Evolutionary conservation across 352 stramenopile genomes (phyloP).

Genomic region (Globisporangium yorkense): DNA sequence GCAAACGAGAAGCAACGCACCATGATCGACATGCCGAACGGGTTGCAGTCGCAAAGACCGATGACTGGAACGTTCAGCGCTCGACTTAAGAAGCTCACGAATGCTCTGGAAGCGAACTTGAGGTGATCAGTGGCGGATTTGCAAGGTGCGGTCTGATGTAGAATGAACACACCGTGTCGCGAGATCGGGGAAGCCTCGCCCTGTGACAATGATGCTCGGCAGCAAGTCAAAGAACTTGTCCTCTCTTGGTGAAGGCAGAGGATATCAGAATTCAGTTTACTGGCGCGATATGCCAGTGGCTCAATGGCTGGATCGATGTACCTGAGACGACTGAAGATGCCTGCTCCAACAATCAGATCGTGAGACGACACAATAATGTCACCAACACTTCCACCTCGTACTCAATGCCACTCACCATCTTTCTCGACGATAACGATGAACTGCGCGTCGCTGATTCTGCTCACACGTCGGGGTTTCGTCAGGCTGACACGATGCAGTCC

Average conservation of each 20-base stretch:
- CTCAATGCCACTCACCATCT: constrained; percentile 62
- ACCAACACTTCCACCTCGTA: neutral
- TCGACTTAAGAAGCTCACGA: constrained; percentile 77
- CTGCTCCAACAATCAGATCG: constrained; percentile 26
- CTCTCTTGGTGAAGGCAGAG: constrained; percentile 33
- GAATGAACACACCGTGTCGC: constrained; percentile 58
- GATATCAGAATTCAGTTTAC: constrained; percentile 1
- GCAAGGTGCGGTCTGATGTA: too few species aligned
- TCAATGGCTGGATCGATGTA: constrained; percentile 1
- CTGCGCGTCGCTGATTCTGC: constrained; percentile 61
- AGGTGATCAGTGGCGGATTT: neutral
- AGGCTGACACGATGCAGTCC: neutral
- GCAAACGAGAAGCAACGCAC: constrained; percentile 17
- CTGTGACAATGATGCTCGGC: constrained; percentile 91
- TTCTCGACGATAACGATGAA: constrained; percentile 95
- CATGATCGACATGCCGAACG: constrained; percentile 92
- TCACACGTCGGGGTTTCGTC: neutral
- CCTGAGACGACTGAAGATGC: constrained; percentile 92
- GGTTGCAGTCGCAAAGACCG: constrained; percentile 93
- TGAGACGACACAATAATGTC: constrained; percentile 14
- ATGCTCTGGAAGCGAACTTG: constrained; percentile 26
- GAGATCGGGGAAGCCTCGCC: constrained; percentile 93
- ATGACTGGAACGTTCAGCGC: constrained; percentile 84
- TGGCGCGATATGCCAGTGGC: neutral
- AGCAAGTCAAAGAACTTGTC: constrained; percentile 83